Base-by-base conservation (phyloP, 176 grass and related monocot species). In the Carex parvula region DNA sequence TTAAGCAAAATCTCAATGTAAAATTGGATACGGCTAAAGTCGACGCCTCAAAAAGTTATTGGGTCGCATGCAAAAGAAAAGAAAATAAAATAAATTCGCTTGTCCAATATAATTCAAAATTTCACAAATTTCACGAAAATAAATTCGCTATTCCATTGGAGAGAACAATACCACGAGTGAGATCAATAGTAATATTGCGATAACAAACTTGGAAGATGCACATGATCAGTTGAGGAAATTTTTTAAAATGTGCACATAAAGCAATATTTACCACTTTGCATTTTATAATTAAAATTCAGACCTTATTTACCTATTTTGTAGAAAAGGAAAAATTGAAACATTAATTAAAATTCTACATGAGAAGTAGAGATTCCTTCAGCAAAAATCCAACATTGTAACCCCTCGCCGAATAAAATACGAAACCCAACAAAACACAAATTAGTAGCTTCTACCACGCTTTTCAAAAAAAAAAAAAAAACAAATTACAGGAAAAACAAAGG, bases 341-440 rank as follows among this genome's bases (percentile, higher is more conserved):
- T 50, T 12, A 44, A 41, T 64, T 12, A n/a, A 81, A 44, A 63
- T 53, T 26, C 2, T 63, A 62, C 6, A 29, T 33, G 54, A 62
- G 6, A 35, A 46, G 8, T 12, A 10, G 15, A 12, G 70, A 81
- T 62, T 64, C 57, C 79, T 3, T 52, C 1, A 33, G 30, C 2
- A 80, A 79, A 80, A 81, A 17, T 22, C 32, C 29, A 81, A 81
- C 62, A 83, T 55, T 83, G 59, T 48, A 63, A 11, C 18, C 37
- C 60, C 41, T 53, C 46, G 29, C 41, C 41, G 29, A 69, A 83
- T 53, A 30, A 69, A 83, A 68, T 48, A 54, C 62, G 24, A 18
- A 83, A 83, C 63, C 60, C 33, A 83, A 66, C 62, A 83, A 83
- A 67, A 59, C 33, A 56, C 86, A 70, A 81, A 91, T 87, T 68